Percentiles rank a stretch among this genome's conserved stretches.
Evolutionary conservation across 805 yeast species (phyloP).

Genomic region (Candida montana): DNA sequence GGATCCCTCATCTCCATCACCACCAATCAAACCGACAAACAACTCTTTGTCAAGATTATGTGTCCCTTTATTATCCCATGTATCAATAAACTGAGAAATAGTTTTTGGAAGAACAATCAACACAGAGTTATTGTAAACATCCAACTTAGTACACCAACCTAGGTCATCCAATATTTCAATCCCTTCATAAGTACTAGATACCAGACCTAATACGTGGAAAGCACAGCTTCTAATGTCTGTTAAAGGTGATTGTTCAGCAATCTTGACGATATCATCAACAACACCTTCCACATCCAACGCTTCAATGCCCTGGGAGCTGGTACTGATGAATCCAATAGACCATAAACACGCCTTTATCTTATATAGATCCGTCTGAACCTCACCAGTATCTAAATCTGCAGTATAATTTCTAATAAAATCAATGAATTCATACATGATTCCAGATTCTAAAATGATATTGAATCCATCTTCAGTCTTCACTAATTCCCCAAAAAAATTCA

Average conservation of each 20-base stretch:
- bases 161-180: conserved; percentile 77
- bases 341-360: conserved; percentile 73
- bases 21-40: conserved; percentile 8
- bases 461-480: conserved; percentile 81
- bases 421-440: conserved; percentile 37
- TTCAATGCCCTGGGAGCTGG: conserved; percentile 62
- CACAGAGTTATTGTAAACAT: conserved; percentile 36
- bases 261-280: conserved; percentile 46
- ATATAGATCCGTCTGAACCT: conserved; percentile 30
- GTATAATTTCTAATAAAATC: conserved; percentile 31
- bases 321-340: conserved; percentile 82
- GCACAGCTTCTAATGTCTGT: conserved; percentile 73
- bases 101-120: conserved; percentile 38
- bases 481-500: conserved; percentile 75
- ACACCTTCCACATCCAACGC: conserved; percentile 49
- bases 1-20: conserved; percentile 13
- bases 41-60: conserved; percentile 9
- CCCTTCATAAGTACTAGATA: conserved; percentile 72
- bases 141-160: conserved; percentile 59
- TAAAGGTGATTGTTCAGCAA: conserved; percentile 41
- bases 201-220: conserved; percentile 69
- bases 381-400: conserved; percentile 18
- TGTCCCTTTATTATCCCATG: conserved; percentile 3
- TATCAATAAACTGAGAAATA: conserved; percentile 27
- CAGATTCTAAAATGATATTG: conserved; percentile 47